phyloP scores from a whole-genome alignment of 148 eudicot species.

The Persicaria maculosa region DNA sequence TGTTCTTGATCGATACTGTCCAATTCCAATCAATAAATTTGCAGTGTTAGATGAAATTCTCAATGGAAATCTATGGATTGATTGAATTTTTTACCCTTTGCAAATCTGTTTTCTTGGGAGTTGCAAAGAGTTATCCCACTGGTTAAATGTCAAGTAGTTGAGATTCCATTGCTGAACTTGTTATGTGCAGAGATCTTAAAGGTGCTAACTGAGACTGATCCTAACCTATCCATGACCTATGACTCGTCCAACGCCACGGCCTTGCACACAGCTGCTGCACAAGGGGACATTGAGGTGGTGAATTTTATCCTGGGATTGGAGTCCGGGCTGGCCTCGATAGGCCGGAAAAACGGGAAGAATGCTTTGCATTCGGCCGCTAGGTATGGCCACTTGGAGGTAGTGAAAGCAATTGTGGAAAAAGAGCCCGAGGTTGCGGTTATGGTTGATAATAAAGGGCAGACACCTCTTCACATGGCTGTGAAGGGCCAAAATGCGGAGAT shows the following conservation, averaged over 20 bases:
- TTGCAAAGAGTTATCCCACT: not conserved
- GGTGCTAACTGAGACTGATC: constrained; percentile 67
- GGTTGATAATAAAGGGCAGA: constrained; percentile 83
- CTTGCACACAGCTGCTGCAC: constrained; percentile 77
- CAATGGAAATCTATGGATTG: not conserved
- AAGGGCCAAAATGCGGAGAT: constrained; percentile 77
- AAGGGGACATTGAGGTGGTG: constrained; percentile 71
- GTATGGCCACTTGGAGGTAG: constrained; percentile 69
- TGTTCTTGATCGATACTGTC: constrained; percentile 10
- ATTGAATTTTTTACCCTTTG: not conserved
- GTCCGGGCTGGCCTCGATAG: constrained; percentile 65
- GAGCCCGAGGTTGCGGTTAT: constrained; percentile 59
- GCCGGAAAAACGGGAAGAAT: constrained; percentile 78
- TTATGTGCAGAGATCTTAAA: constrained; percentile 46
- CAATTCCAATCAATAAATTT: no score
- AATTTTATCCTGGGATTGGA: constrained; percentile 54
- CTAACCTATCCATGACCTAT: constrained; percentile 80
- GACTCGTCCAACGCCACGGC: constrained; percentile 78
- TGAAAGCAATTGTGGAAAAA: constrained; percentile 56
- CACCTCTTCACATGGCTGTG: constrained; percentile 92
- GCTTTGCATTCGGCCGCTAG: constrained; percentile 83
- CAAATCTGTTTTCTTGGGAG: not conserved
- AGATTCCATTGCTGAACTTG: not conserved
- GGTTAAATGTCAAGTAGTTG: not conserved
- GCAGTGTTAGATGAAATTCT: no score